Conservation (phyloP, 345 rosid genomes). For the Arabis hirsuta region DNA sequence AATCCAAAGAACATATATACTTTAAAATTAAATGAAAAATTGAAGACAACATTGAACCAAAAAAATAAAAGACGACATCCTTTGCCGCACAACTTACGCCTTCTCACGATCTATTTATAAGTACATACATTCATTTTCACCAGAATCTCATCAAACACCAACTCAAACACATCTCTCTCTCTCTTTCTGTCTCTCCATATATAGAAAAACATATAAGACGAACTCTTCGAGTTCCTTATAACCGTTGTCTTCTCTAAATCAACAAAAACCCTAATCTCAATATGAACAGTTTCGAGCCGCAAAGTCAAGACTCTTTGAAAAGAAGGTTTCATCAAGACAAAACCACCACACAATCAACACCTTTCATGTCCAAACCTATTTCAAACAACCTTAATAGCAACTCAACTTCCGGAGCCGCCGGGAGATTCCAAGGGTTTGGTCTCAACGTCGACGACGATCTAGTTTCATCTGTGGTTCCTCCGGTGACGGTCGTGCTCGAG, state of each 20-base stretch:
- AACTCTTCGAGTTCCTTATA: constrained; percentile 43
- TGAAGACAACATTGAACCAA: constrained; percentile 33
- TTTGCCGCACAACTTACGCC: constrained; percentile 24
- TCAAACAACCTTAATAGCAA: constrained; percentile 27
- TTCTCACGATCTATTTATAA: constrained; percentile 28
- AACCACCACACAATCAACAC: constrained; percentile 29
- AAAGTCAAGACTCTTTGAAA: constrained; percentile 56
- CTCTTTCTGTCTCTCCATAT: not conserved
- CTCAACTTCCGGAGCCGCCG: constrained; percentile 30
- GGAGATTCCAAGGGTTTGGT: constrained; percentile 47
- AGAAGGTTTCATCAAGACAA: constrained; percentile 55
- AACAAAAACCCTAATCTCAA: constrained; percentile 22
- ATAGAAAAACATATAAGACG: constrained; percentile 22
- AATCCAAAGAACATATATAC: constrained; percentile 36
- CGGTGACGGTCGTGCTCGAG: constrained; percentile 83
- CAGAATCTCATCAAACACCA: constrained; percentile 41
- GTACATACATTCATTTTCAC: constrained; percentile 40
- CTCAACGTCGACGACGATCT: constrained; percentile 63
- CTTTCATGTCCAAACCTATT: constrained; percentile 46
- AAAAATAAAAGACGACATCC: constrained; percentile 22
- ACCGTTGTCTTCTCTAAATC: not conserved
- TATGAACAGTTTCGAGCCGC: constrained; percentile 58
- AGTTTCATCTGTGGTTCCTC: constrained; percentile 69
- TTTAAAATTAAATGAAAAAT: constrained; percentile 21
- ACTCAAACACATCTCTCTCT: constrained; percentile 19